Percentiles rank a stretch among this genome's conserved stretches.
These are phyloP conservation scores for Gossypium raimondii DNA, from an alignment of 345 rosid genomes.

Conservation along the genomic window DNA sequence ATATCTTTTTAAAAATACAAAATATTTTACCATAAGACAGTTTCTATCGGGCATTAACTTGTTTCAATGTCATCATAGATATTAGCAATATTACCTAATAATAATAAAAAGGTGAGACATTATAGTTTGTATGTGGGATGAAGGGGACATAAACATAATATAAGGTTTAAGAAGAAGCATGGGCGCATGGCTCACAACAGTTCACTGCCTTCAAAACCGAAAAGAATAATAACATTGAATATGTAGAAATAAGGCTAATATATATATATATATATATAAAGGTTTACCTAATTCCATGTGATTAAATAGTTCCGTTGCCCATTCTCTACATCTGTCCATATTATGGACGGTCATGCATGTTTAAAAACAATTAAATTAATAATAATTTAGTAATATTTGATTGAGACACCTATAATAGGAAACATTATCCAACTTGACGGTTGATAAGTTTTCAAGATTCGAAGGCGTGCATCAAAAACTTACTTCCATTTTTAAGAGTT, in stretches of 20 bases:
- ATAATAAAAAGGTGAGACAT: background rate
- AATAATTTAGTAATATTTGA: background rate
- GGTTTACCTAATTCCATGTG: conserved; percentile 13
- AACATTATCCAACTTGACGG: background rate
- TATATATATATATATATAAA: background rate
- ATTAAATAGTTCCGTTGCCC: background rate
- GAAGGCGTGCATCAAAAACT: no score
- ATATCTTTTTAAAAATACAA: no score
- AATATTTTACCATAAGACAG: background rate
- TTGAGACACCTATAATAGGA: background rate
- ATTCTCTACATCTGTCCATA: background rate
- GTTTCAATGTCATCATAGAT: background rate
- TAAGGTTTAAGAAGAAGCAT: background rate
- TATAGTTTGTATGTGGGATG: background rate
- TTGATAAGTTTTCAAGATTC: background rate
- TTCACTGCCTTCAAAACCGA: background rate
- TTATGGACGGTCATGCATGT: conserved; percentile 5
- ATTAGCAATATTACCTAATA: background rate
- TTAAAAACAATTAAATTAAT: background rate
- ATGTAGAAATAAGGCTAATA: background rate
- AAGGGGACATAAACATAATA: background rate
- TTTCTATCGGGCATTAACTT: background rate
- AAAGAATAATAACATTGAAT: background rate
- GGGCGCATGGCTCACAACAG: background rate
- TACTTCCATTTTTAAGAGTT: no score